Base-by-base conservation (phyloP, 2,329 filamentous ascomycete species). In the Alternaria angustiovoidea region DNA sequence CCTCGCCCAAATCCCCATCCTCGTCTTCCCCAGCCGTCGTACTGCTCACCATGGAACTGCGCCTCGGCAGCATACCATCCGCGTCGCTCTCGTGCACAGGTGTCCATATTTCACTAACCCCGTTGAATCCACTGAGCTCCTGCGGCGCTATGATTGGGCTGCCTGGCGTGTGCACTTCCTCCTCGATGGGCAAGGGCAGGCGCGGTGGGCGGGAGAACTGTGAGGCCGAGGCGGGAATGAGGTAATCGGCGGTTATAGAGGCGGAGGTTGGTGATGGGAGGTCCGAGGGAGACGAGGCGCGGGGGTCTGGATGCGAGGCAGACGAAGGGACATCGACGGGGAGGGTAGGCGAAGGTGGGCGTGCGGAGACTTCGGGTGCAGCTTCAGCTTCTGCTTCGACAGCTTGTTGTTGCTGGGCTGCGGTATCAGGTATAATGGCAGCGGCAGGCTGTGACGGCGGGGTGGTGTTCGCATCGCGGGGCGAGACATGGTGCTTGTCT, bases 181-280 rank as follows among this genome's bases (percentile, higher is more conserved):
- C 92, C 71, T 96, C 93, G 71, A 98, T 97, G 55, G 94, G 94
- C 60, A 98, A 87, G 59, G 94, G 94, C 72, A 98, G 84, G 62
- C 94, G 90, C 51, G 94, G 94, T 46, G 94, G 94, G n/a, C 91
- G 86, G 59, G 85, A 79, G 80, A 82, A 83, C 79, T 85, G 76
- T 69, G 67, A 66, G 54, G 68, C 66, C 57, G 74, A 70, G 20
- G 67, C 46, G 1, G 46, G 46, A 9, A 76, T 64, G 63, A 77
- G 67, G 78, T 81, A 74, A 64, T 80, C 81, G 34, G 74, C 69
- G 12, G 67, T 64, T 57, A 66, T 67, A 58, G 71, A 65, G 61
- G 67, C 70, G 56, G 71, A 70, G 18, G 58, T 76, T 71, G 38
- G 75, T 62, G 41, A 68, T 7, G 36, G n/a, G n/a, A 20, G n/a